Conservation (phyloP, 345 rosid species). For the Citrus medica region DNA sequence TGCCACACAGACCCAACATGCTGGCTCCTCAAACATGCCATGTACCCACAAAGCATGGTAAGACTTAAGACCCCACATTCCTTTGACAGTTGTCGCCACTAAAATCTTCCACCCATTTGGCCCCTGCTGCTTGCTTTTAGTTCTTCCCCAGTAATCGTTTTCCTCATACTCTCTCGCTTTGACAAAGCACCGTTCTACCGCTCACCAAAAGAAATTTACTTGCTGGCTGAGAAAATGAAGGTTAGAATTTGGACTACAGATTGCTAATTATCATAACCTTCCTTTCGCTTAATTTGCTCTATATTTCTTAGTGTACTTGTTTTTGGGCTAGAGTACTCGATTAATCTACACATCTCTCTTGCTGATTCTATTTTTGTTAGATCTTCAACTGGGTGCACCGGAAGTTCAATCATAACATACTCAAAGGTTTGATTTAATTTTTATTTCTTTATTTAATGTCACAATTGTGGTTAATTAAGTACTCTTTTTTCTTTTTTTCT, state of each 20-base stretch:
- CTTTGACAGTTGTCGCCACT: constrained; percentile 34
- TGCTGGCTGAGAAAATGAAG: constrained; percentile 43
- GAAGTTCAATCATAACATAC: constrained; percentile 53
- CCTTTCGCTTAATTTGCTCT: neutral
- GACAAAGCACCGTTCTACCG: constrained; percentile 13
- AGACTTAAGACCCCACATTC: constrained; percentile 27
- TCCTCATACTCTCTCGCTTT: neutral
- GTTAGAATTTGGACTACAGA: constrained; percentile 16
- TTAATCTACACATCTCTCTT: neutral
- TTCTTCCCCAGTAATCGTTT: constrained; percentile 9
- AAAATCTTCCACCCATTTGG: constrained; percentile 13
- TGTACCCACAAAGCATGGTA: constrained; percentile 28
- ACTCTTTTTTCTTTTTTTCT: no score
- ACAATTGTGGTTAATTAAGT: no score
- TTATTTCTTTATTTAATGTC: neutral
- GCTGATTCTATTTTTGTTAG: constrained; percentile 27
- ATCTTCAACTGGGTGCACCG: constrained; percentile 91
- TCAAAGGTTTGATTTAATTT: constrained; percentile 49
- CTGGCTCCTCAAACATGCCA: constrained; percentile 41
- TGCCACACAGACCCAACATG: constrained; percentile 46
- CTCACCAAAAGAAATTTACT: constrained; percentile 7
- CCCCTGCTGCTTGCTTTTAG: constrained; percentile 14
- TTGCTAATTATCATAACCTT: neutral
- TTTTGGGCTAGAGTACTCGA: neutral
- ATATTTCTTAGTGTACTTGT: no score